Percentiles rank a stretch among this genome's conserved stretches.
Evolutionary conservation across 208 protist genomes (phyloP).

Genomic region (Crithidia sp.): DNA sequence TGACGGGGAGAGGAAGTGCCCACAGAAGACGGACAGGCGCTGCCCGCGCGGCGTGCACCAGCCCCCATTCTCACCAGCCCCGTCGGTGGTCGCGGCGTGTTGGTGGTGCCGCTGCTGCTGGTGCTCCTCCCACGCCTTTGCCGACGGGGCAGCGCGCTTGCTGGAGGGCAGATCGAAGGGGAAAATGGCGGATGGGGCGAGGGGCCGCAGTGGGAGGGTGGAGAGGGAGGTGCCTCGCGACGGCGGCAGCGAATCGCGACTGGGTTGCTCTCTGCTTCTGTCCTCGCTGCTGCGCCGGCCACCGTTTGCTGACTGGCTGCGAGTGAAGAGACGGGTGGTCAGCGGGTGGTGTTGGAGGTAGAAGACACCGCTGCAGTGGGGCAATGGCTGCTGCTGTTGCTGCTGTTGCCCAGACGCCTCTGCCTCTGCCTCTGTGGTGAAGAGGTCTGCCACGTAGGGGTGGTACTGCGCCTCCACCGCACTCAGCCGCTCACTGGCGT

Average conservation of each 20-base stretch:
- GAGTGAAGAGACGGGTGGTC: slow-evolving; percentile 24
- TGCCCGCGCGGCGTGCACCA: not conserved
- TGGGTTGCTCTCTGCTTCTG: not conserved
- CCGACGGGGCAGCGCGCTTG: slow-evolving; percentile 25
- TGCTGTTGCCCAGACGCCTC: not conserved
- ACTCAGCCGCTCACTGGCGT: slow-evolving; percentile 61
- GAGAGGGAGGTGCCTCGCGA: not conserved
- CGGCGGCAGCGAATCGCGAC: not conserved
- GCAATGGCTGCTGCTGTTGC: not conserved
- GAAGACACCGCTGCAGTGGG: slow-evolving; percentile 39
- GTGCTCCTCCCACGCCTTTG: slow-evolving; percentile 31
- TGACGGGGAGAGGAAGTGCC: not conserved
- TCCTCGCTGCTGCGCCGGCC: not conserved
- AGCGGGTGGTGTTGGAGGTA: slow-evolving; percentile 52
- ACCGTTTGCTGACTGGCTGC: not conserved
- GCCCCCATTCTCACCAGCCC: not conserved
- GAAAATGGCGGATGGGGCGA: slow-evolving; percentile 19
- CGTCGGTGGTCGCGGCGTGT: not conserved
- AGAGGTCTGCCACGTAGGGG: slow-evolving; percentile 44
- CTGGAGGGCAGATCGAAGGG: slow-evolving; percentile 32
- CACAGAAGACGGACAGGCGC: slow-evolving; percentile 6
- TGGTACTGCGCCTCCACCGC: slow-evolving; percentile 59
- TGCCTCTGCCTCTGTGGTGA: not conserved
- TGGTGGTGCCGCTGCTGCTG: slow-evolving; percentile 22
- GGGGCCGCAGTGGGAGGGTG: not conserved